Conservation (phyloP, 2,329 filamentous ascomycete species). For the Boeremia lycopersici region DNA sequence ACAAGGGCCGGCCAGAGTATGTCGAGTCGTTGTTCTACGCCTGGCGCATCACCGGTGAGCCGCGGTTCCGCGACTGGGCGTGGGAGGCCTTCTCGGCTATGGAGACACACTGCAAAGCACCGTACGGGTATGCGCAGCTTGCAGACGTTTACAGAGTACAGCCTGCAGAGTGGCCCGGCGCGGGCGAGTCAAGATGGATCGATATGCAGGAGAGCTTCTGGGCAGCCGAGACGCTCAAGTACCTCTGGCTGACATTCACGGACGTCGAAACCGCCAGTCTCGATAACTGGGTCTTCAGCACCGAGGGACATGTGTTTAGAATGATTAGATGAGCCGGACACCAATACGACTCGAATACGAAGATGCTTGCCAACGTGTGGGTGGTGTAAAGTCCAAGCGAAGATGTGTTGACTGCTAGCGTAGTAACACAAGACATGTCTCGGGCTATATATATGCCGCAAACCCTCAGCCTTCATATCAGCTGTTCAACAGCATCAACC, state of each 20-base stretch:
- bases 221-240: constrained; percentile 51
- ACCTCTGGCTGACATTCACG: constrained; percentile 48
- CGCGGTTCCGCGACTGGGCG: constrained; percentile 50
- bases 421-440: background rate
- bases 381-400: background rate
- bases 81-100: constrained; percentile 50
- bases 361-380: background rate
- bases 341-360: background rate
- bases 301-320: constrained; percentile 50
- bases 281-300: constrained; percentile 53
- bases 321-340: constrained; percentile 40
- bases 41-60: constrained; percentile 49
- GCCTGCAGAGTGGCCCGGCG: constrained; percentile 23
- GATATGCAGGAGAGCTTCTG: constrained; percentile 50
- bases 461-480: background rate
- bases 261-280: constrained; percentile 45
- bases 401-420: background rate
- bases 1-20: constrained; percentile 49
- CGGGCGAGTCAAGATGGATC: constrained; percentile 37
- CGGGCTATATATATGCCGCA: background rate
- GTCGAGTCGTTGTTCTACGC: constrained; percentile 50
- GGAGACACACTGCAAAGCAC: constrained; percentile 46
- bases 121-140: constrained; percentile 48
- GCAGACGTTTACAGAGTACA: constrained; percentile 41
- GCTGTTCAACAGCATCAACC: constrained; percentile 10